Base-by-base conservation (phyloP, 116 monocot genomes). In the Trichopus zeylanicus region DNA sequence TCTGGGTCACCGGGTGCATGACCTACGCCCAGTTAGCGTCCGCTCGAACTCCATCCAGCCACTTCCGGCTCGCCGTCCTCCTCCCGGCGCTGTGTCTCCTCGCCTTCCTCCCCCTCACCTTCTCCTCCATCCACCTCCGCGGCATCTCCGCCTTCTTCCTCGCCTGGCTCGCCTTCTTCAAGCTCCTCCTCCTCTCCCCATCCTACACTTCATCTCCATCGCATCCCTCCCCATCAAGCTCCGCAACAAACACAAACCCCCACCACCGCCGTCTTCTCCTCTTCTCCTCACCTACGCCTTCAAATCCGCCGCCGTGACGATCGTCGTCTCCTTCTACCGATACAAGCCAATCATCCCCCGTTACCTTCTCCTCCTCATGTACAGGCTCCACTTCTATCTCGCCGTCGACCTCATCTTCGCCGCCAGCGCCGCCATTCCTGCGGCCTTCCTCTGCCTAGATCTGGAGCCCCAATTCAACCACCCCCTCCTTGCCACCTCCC, bases 131-230 rank as follows among this genome's bases (percentile, higher is more conserved):
- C 69, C 60, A 61, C 29, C 63, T 79, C 62, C 59, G 79, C 4
- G 65, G 38, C 67, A 58, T 66, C 65, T 68, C 72, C 29, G 65
- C 62, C 59, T 78, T 81, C 72, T 75, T 81, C 54, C 78, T 86
- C 30, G 19, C 38, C 47, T 82, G 82, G 82, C 82, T 82, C 53
- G 68, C 61, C 64, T 23, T 42, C 53, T 79, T 82, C 82, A 87
- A 87, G 64, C 87, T 87, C 58, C 59, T 82, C 68, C 78, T 87
- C 33, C 76, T 87, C 70, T 49, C 87, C 75, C 68, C 10, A 63
- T 69, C 6, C 57, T 32, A 13, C 61, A 76, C 67, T 65, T 62
- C 29, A n/a, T 34, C 58, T 81, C 82, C 72, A n/a, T 81, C 8
- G 38, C 75, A 29, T 53, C 70, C 37, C 68, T 87, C 46, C 87